phyloP scores from a whole-genome alignment of 192 early-diverging fungal genomes.

The Lobosporangium transversale region DNA sequence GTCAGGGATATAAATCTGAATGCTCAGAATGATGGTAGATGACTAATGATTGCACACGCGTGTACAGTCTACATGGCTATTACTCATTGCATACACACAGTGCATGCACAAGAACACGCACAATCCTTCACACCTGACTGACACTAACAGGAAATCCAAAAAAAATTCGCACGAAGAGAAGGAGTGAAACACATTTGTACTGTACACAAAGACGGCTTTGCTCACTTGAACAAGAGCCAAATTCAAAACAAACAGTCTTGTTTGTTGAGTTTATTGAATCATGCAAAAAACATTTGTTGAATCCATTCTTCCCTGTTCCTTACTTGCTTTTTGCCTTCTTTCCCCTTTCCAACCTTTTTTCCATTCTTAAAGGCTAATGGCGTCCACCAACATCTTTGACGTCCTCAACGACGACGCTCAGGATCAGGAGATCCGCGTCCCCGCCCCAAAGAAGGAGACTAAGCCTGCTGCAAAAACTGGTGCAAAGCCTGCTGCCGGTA shows the following conservation, averaged over 20 bases:
- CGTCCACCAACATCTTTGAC: slow-evolving; percentile 72
- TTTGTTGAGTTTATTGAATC: too few relatives aligned
- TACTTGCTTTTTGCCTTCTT: background rate
- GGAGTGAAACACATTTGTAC: too few relatives aligned
- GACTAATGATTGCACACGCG: too few relatives aligned
- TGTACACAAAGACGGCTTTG: background rate
- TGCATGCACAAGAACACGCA: background rate
- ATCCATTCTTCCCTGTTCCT: background rate
- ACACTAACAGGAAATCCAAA: too few relatives aligned
- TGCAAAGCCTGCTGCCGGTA: slow-evolving; percentile 24
- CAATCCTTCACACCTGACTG: background rate
- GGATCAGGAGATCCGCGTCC: slow-evolving; percentile 56
- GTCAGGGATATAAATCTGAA: too few relatives aligned
- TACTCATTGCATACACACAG: too few relatives aligned
- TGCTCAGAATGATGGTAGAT: too few relatives aligned
- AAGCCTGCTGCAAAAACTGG: slow-evolving; percentile 44
- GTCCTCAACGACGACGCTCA: slow-evolving; percentile 71
- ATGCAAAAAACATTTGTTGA: too few relatives aligned
- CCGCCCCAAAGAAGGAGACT: slow-evolving; percentile 50
- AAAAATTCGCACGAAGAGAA: too few relatives aligned
- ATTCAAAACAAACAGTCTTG: slow-evolving; percentile 23
- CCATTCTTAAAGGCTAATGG: slow-evolving; percentile 26
- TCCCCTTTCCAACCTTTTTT: background rate
- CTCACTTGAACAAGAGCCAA: background rate
- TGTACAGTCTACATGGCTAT: too few relatives aligned